Percentiles rank a stretch among this genome's conserved stretches.
phyloP scores from a whole-genome alignment of 169 alveolate species.

The Plasmodium malariae region DNA sequence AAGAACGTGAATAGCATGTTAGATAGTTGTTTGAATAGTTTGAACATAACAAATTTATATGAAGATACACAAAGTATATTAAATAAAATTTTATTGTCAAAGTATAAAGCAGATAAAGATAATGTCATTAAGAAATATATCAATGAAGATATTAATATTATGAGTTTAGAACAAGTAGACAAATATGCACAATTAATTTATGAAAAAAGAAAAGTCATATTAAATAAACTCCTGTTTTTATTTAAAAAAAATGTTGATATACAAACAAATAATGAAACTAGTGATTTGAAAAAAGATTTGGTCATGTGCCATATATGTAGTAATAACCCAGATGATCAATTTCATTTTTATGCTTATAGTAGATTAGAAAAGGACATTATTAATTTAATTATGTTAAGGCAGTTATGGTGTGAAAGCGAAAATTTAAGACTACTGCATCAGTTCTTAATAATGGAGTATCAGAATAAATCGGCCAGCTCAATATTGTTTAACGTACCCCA shows the following conservation, averaged over 20 bases:
- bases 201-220: conserved; percentile 47
- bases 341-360: conserved; percentile 77
- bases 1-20: conserved; percentile 43
- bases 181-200: conserved; percentile 36
- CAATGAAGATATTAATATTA: conserved; percentile 42
- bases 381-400: conserved; percentile 70
- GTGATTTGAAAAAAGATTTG: conserved; percentile 70
- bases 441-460: conserved; percentile 45
- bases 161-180: conserved; percentile 63
- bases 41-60: conserved; percentile 20
- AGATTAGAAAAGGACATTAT: conserved; percentile 75
- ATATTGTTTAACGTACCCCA: conserved; percentile 38
- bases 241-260: conserved; percentile 67
- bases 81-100: conserved; percentile 40
- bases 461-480: conserved; percentile 59
- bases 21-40: conserved; percentile 31
- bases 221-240: conserved; percentile 43
- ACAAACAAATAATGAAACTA: conserved; percentile 72
- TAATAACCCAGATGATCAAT: conserved; percentile 76
- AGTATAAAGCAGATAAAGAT: conserved; percentile 68
- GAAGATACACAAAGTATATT: conserved; percentile 64
- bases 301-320: conserved; percentile 76
- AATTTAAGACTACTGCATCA: conserved; percentile 57
- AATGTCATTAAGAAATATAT: conserved; percentile 42
- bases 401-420: conserved; percentile 71